Base-by-base conservation (phyloP, 768 basidiomycete genomes). In the Tulasnella calospora region DNA sequence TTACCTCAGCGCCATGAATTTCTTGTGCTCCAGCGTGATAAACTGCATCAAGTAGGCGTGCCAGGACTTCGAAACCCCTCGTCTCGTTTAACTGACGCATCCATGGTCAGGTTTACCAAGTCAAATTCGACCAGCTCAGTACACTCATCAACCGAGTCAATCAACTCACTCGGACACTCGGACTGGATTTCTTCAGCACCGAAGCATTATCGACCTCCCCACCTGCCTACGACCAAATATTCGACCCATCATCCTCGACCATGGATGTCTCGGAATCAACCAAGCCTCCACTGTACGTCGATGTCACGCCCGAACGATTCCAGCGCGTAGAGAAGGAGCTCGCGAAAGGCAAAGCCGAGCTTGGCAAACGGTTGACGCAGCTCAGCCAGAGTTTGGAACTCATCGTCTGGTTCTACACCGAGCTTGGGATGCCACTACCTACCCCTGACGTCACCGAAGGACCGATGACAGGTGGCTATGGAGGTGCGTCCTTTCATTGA, bases 241-340 rank as follows among this genome's bases (percentile, higher is more conserved):
- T 27, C 46, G 73, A 74, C 61, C 61, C 61, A 0, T 67, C 61
- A 67, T 67, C 61, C 1, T 67, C 61, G 33, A 67, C 61, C 3
- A 67, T 67, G 61, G 70, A 79, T n/a, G 69, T 27, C 79, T 83
- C 85, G 41, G 82, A 85, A 79, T 80, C 85, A 4, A 80, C 81
- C 61, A 40, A 85, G 88, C 7, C 87, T 89, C 81, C 87, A 21
- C 21, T 47, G 23, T 57, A 75, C 33, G 69, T 89, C 33, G 92
- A 96, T 81, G 92, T 95, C 21, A 91, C 90, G 15, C 91, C 92
- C 0, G 94, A 95, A 80, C 88, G 92, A 17, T 94, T 96, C 82
- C 87, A 89, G 70, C 91, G 87, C 81, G 86, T 96, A 7, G 94
- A 96, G 86, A 92, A 93, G 83, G 94, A 96, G 82, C 88, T 95